phyloP scores from a whole-genome alignment of 495 filamentous ascomycete genomes.

The Neohortaea acidophila region DNA sequence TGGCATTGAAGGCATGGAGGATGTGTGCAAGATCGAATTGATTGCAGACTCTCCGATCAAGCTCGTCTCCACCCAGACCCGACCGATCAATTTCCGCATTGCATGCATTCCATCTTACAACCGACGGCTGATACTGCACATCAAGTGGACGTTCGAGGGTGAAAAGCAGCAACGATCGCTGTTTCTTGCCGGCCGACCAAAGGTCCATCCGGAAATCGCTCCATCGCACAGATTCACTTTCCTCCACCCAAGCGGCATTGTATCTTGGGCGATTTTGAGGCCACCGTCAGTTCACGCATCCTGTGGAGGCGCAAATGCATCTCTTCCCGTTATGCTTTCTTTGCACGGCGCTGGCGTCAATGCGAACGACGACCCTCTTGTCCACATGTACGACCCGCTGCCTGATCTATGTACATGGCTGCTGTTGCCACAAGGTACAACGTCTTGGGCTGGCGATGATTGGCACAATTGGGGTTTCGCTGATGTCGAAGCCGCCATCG shows the following conservation, averaged over 20 bases:
- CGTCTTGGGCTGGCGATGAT: constrained; percentile 48
- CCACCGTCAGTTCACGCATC: constrained; percentile 35
- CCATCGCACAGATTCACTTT: constrained; percentile 42
- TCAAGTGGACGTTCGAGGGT: constrained; percentile 4
- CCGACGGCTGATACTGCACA: not conserved
- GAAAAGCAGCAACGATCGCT: not conserved
- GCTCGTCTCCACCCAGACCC: constrained; percentile 31
- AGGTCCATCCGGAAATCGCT: constrained; percentile 20
- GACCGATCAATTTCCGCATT: constrained; percentile 26
- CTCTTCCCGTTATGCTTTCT: constrained; percentile 32
- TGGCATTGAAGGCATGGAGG: constrained; percentile 13
- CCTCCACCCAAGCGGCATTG: constrained; percentile 38
- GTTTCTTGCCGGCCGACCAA: not conserved
- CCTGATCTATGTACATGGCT: constrained; percentile 42
- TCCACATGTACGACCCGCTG: constrained; percentile 34
- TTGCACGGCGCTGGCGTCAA: constrained; percentile 47
- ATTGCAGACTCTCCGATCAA: constrained; percentile 15
- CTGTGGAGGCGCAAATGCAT: constrained; percentile 10
- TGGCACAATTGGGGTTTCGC: constrained; percentile 48
- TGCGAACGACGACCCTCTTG: constrained; percentile 32
- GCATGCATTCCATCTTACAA: constrained; percentile 3
- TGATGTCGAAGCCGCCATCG: constrained; percentile 40
- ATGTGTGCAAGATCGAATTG: constrained; percentile 4
- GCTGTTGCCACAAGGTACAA: constrained; percentile 44
- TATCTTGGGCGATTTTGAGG: constrained; percentile 47